Percentiles rank a stretch among this genome's conserved stretches.
phyloP scores from a whole-genome alignment of 2,329 filamentous ascomycete genomes.

The Byssoonygena ceratinophila region DNA sequence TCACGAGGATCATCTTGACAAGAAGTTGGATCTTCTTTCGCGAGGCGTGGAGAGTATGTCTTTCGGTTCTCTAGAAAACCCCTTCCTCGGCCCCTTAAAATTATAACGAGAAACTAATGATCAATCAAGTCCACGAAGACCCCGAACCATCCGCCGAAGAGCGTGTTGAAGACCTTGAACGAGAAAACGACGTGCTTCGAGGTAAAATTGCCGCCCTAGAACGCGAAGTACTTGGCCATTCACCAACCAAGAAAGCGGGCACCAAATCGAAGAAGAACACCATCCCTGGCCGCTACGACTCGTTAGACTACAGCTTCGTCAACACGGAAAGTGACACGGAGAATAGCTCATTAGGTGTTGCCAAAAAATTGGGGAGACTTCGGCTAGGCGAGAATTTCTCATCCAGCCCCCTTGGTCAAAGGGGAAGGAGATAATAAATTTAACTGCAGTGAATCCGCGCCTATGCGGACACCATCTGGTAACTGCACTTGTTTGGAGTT shows the following conservation, averaged over 20 bases:
- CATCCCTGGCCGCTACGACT: conserved; percentile 18
- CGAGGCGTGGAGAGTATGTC: conserved; percentile 42
- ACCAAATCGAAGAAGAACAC: conserved; percentile 25
- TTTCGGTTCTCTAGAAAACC: conserved; percentile 15
- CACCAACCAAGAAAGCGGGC: conserved; percentile 47
- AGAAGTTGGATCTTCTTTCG: conserved; percentile 67
- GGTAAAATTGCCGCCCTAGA: conserved; percentile 55
- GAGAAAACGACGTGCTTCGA: conserved; percentile 60
- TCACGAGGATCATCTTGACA: conserved; percentile 74
- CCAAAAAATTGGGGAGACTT: conserved; percentile 32
- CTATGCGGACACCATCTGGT: too few species aligned
- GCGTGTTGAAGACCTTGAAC: conserved; percentile 53
- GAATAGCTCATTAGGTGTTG: conserved; percentile 19
- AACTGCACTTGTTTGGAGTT: conserved; percentile 16
- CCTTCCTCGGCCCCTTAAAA: not conserved
- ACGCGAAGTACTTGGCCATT: conserved; percentile 54
- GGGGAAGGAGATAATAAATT: conserved; percentile 31
- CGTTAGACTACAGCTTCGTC: conserved; percentile 24
- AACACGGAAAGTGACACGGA: conserved; percentile 34
- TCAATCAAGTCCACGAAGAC: conserved; percentile 38
- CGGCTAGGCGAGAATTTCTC: conserved; percentile 23
- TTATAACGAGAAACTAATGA: conserved; percentile 14
- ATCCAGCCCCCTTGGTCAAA: conserved; percentile 21
- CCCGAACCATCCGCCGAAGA: conserved; percentile 45
- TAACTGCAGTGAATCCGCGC: too few species aligned